phyloP scores from a whole-genome alignment of 1,139 yeast genomes.

The Meyerozyma carpophila region DNA sequence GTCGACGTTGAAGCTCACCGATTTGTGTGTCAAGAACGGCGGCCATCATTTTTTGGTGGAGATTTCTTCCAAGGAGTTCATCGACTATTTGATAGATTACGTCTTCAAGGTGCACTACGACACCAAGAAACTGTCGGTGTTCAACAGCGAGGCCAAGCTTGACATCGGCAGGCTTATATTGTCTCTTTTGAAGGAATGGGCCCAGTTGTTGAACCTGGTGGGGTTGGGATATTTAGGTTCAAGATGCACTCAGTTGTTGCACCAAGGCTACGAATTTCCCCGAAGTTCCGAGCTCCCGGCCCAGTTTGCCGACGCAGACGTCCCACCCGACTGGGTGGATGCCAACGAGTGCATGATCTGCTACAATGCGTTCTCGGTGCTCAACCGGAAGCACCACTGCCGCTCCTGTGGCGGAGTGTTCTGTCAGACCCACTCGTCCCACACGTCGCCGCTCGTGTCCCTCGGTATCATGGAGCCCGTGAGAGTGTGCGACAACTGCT shows the following conservation, averaged over 20 bases:
- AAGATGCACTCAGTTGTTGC: conserved; percentile 53
- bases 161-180: conserved; percentile 59
- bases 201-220: conserved; percentile 63
- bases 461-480: conserved; percentile 87
- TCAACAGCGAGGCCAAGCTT: conserved; percentile 38
- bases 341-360: conserved; percentile 95
- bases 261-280: conserved; percentile 70
- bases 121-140: conserved; percentile 22
- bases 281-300: conserved; percentile 19
- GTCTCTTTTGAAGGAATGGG: conserved; percentile 71
- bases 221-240: conserved; percentile 63
- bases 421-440: conserved; percentile 77
- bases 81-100: conserved; percentile 60
- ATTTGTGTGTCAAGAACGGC: conserved; percentile 88
- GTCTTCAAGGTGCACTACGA: conserved; percentile 35
- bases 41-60: conserved; percentile 82
- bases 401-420: conserved; percentile 96
- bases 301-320: conserved; percentile 73
- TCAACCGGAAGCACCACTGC: conserved; percentile 93
- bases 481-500: conserved; percentile 90
- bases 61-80: conserved; percentile 78
- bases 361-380: conserved; percentile 69
- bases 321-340: conserved; percentile 98
- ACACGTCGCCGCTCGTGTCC: conserved; percentile 66
- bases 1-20: conserved; percentile 70